A percentile compares a stretch with the other conserved stretches of the same genome.
Conservation (phyloP, 306 rosid species). For the Trifolium subterraneum region DNA sequence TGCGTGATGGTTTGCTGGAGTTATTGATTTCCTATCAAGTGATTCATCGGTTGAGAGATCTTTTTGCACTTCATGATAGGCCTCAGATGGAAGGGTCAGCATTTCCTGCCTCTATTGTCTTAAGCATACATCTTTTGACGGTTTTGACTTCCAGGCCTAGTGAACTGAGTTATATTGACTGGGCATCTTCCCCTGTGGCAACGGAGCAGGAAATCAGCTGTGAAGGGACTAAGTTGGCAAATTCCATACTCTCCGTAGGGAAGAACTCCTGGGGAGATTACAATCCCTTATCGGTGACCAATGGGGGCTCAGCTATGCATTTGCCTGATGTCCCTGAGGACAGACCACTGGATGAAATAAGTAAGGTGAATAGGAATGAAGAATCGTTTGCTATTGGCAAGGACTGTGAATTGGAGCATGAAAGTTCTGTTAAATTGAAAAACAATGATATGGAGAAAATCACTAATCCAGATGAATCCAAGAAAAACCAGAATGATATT, state of each 20-base stretch:
- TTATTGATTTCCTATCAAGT: slow-evolving; percentile 85
- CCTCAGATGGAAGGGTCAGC: slow-evolving; percentile 98
- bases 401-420: slow-evolving; percentile 55
- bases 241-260: slow-evolving; percentile 49
- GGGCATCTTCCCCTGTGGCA: slow-evolving; percentile 60
- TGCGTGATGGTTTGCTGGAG: slow-evolving; percentile 94
- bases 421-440: slow-evolving; percentile 47
- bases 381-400: slow-evolving; percentile 50
- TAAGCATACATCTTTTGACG: slow-evolving; percentile 79
- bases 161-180: slow-evolving; percentile 63
- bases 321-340: slow-evolving; percentile 85
- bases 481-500: slow-evolving; percentile 51
- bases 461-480: slow-evolving; percentile 48
- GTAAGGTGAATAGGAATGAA: slow-evolving; percentile 44
- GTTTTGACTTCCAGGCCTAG: slow-evolving; percentile 81
- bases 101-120: slow-evolving; percentile 84
- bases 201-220: slow-evolving; percentile 51
- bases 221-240: slow-evolving; percentile 54
- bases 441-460: slow-evolving; percentile 43
- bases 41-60: slow-evolving; percentile 90
- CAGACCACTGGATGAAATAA: slow-evolving; percentile 64
- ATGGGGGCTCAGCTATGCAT: slow-evolving; percentile 51
- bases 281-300: slow-evolving; percentile 50
- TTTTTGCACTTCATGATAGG: slow-evolving; percentile 97
- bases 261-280: slow-evolving; percentile 51